Conservation (phyloP, 2,329 filamentous ascomycete species). For the Bretziella fagacearum region DNA sequence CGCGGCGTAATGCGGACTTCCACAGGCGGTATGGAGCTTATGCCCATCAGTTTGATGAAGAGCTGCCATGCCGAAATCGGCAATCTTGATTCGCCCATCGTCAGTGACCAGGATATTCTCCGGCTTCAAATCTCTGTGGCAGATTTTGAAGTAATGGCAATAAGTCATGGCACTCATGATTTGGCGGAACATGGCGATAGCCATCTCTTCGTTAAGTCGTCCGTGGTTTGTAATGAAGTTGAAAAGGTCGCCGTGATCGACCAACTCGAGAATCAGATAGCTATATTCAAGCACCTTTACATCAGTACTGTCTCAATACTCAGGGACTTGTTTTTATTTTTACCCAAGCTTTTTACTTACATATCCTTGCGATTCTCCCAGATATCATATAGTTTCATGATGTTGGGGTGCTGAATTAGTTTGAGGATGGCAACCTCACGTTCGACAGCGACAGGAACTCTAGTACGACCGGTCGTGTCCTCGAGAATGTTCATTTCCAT, state of each 20-base stretch:
- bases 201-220: slow-evolving; percentile 60
- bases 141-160: slow-evolving; percentile 87
- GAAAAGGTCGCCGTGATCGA: slow-evolving; percentile 66
- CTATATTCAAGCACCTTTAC: slow-evolving; percentile 32
- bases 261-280: slow-evolving; percentile 87
- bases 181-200: slow-evolving; percentile 76
- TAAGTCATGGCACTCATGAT: slow-evolving; percentile 85
- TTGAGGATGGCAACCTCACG: slow-evolving; percentile 95
- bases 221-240: slow-evolving; percentile 63
- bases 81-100: slow-evolving; percentile 69
- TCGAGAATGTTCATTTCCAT: slow-evolving; percentile 44
- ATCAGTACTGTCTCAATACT: neutral
- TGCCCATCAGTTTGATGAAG: slow-evolving; percentile 65
- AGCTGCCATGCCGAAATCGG: slow-evolving; percentile 96
- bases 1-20: slow-evolving; percentile 91
- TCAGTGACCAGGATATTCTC: slow-evolving; percentile 85
- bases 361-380: slow-evolving; percentile 95
- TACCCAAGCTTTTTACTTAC: slow-evolving; percentile 34
- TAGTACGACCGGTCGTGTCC: slow-evolving; percentile 42
- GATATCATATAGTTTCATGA: slow-evolving; percentile 87
- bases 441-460: slow-evolving; percentile 77
- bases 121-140: slow-evolving; percentile 88
- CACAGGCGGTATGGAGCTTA: slow-evolving; percentile 75
- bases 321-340: too few species aligned
- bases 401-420: slow-evolving; percentile 83